These are phyloP conservation scores for Ogataea populi-albae DNA, from an alignment of 805 yeast genomes.

Conservation along the genomic window DNA sequence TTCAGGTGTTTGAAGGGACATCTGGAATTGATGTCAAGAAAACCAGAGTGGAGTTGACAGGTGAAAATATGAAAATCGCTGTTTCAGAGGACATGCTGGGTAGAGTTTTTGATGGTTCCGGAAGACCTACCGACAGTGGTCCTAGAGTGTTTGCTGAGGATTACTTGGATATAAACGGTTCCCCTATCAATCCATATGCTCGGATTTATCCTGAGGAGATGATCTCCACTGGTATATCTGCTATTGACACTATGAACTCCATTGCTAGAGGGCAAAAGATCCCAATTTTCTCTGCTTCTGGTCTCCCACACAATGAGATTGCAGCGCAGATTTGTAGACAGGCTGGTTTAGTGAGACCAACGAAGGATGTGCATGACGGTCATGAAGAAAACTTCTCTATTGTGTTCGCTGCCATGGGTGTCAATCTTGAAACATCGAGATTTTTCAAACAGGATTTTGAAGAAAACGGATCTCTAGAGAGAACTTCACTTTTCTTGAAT, in stretches of 20 bases:
- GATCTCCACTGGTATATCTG: constrained; percentile 98
- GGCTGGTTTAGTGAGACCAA: constrained; percentile 98
- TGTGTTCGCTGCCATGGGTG: constrained; percentile 99
- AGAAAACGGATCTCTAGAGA: constrained; percentile 97
- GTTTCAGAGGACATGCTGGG: constrained; percentile 98
- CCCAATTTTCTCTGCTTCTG: constrained; percentile 98
- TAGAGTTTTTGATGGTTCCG: constrained; percentile 98
- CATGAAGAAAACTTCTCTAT: constrained; percentile 99
- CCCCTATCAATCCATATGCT: constrained; percentile 97
- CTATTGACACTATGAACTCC: constrained; percentile 98
- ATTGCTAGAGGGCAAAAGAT: constrained; percentile 99
- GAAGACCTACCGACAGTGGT: constrained; percentile 97
- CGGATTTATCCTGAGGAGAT: constrained; percentile 99
- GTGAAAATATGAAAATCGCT: constrained; percentile 86
- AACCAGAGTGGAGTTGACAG: constrained; percentile 96
- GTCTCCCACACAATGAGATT: constrained; percentile 98
- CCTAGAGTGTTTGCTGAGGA: constrained; percentile 99
- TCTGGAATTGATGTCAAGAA: constrained; percentile 98
- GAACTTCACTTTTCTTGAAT: constrained; percentile 94
- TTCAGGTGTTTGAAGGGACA: constrained; percentile 98
- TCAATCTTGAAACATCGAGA: constrained; percentile 95
- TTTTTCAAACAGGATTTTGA: constrained; percentile 99
- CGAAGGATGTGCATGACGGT: constrained; percentile 99
- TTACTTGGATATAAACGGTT: constrained; percentile 96
- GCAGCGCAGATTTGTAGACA: constrained; percentile 99